These are phyloP conservation scores for Obelidium mucronatum DNA, from an alignment of 192 early-diverging fungal genomes.

Conservation along the genomic window DNA sequence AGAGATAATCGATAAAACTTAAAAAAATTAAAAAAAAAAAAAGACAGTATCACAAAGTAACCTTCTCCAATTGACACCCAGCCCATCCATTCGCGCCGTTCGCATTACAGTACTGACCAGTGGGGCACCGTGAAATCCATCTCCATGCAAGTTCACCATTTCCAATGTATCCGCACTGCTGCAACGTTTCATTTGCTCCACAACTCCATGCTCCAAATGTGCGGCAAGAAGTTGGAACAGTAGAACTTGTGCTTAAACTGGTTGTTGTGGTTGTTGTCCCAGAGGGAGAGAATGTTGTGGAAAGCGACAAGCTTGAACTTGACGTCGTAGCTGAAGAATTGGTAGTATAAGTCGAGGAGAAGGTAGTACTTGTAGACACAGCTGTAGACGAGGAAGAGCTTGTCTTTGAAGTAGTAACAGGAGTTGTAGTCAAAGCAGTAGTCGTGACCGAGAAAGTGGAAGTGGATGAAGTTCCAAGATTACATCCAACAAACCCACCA, in stretches of 20 bases:
- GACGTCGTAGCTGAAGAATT: neutral
- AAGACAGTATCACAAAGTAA: neutral
- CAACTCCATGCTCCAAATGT: slow-evolving; percentile 1
- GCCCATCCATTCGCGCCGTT: neutral
- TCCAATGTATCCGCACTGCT: neutral
- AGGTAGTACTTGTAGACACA: neutral
- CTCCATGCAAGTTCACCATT: neutral
- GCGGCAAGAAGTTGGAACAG: too few species aligned
- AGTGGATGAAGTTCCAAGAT: neutral
- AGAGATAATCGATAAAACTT: neutral
- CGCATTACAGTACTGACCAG: slow-evolving; percentile 1
- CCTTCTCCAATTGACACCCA: neutral
- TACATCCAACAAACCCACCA: neutral
- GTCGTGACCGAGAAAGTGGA: too few species aligned
- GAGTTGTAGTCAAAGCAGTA: neutral
- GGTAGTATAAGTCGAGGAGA: neutral
- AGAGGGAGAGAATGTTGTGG: neutral
- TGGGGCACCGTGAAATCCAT: neutral
- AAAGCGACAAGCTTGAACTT: neutral
- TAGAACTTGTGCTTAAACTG: neutral
- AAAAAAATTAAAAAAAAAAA: neutral
- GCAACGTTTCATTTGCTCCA: neutral
- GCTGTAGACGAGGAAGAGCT: neutral
- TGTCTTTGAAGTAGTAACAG: neutral
- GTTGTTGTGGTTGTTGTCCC: neutral